Evolutionary conservation across 352 stramenopile genomes (phyloP), one percentile per base, ranked within the genome.

Genomic region (Phytophthora pluvialis): DNA sequence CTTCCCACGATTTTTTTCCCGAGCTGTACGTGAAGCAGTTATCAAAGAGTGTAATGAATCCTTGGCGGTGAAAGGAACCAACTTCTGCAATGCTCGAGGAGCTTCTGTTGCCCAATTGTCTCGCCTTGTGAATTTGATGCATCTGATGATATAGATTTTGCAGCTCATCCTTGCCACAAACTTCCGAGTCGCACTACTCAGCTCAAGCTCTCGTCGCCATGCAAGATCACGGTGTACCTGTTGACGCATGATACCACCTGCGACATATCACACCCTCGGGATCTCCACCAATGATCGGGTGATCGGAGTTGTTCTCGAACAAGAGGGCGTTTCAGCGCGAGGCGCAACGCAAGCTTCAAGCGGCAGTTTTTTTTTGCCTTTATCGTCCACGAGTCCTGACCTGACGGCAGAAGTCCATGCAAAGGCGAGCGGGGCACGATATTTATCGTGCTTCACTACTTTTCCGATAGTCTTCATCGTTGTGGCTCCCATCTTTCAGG

Each of bases 221-320:
- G n/a, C 5, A 45, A 31, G 13, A 38, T 36, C 28, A 31, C 26
- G 5, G 21, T 8, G 7, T 12, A n/a, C 29, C 25, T 42, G 51
- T 60, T 60, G 29, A 60, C 40, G 16, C 39, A 52, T 21, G 42
- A 52, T 43, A 43, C 25, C 32, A 60, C 40, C 8, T 60, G 53
- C 33, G 42, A 47, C 54, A 54, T 16, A 49, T 25, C 25, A 59
- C 28, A 16, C 15, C 26, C 8, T 25, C n/a, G 36, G 35, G 48
- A 26, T 46, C 35, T 52, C 28, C 16, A 36, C 45, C 28, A 52
- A 40, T 29, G 16, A 40, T 29, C 4, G 21, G 32, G 33, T 55
- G 47, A 15, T 45, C 16, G 16, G 28, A 18, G 29, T 29, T 40
- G 28, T 59, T 58, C 50, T 58, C 50, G 35, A 46, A 39, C 15